Conservation (phyloP, 768 basidiomycete genomes). For the Lactarius quietus region DNA sequence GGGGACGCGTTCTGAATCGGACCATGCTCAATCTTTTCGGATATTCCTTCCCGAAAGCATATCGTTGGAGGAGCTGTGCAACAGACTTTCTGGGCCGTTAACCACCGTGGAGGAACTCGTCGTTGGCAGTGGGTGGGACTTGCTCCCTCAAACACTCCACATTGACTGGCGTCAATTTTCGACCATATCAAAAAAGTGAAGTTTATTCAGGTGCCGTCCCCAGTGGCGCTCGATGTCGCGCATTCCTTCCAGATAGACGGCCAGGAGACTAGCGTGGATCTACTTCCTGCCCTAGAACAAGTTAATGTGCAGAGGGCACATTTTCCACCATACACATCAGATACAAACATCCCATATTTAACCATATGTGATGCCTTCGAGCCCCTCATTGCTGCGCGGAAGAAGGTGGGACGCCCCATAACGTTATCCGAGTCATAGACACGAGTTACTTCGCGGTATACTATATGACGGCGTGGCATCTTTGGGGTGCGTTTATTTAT, state of each 20-base stretch:
- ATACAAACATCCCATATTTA: neutral
- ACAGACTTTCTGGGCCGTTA: neutral
- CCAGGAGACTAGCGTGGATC: too few relatives aligned
- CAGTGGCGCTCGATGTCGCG: neutral
- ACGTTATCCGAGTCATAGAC: neutral
- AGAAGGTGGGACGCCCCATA: too few relatives aligned
- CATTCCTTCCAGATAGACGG: neutral
- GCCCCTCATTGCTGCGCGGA: too few relatives aligned
- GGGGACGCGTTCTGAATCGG: neutral
- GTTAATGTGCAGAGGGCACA: neutral
- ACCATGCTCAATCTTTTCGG: neutral
- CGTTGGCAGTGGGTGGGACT: neutral
- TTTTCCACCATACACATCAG: too few relatives aligned
- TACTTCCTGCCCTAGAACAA: neutral
- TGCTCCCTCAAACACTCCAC: neutral
- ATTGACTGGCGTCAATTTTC: neutral
- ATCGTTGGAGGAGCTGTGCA: neutral
- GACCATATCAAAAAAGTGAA: neutral
- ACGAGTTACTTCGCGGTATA: neutral
- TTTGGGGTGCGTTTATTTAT: neutral
- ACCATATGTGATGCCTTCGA: too few relatives aligned
- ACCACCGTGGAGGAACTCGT: too few relatives aligned
- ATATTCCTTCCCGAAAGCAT: neutral
- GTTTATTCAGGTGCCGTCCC: neutral
- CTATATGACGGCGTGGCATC: too few relatives aligned